A percentile compares a stretch with the other conserved stretches of the same genome.
phyloP scores from a whole-genome alignment of 441 rosid genomes.

The Syzygium syzygioides region DNA sequence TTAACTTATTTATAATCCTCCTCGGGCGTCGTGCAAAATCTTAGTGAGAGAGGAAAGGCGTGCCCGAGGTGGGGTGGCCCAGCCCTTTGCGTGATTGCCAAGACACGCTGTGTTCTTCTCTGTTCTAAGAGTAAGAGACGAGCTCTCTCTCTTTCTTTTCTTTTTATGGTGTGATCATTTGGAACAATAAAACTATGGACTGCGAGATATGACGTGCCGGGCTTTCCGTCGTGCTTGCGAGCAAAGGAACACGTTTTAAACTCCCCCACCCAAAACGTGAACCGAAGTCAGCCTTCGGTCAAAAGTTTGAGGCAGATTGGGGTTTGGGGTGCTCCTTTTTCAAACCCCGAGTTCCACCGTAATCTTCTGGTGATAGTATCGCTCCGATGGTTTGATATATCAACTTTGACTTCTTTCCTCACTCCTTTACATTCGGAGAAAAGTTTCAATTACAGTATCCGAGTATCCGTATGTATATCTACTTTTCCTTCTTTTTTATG shows the following conservation, averaged over 20 bases:
- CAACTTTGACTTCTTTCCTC: neutral
- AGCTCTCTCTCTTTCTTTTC: neutral
- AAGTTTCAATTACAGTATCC: neutral
- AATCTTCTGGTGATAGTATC: neutral
- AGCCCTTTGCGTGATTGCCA: neutral
- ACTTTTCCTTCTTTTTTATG: neutral
- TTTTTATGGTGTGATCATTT: neutral
- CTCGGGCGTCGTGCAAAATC: conserved; percentile 18
- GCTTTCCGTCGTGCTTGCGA: neutral
- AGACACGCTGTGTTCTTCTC: neutral
- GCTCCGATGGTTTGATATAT: neutral
- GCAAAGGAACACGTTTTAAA: neutral
- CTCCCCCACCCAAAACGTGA: neutral
- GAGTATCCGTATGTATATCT: neutral
- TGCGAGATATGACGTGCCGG: neutral
- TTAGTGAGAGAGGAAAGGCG: conserved; percentile 13
- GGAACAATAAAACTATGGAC: neutral
- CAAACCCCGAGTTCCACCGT: neutral
- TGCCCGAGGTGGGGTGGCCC: neutral
- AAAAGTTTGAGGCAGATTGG: neutral
- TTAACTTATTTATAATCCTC: neutral
- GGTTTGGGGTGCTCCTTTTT: neutral
- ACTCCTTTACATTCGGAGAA: neutral
- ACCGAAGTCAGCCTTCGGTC: neutral
- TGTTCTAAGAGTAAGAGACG: neutral